Base-by-base conservation (phyloP, 2,329 filamentous ascomycete genomes). In the Epicoccum nigrum region DNA sequence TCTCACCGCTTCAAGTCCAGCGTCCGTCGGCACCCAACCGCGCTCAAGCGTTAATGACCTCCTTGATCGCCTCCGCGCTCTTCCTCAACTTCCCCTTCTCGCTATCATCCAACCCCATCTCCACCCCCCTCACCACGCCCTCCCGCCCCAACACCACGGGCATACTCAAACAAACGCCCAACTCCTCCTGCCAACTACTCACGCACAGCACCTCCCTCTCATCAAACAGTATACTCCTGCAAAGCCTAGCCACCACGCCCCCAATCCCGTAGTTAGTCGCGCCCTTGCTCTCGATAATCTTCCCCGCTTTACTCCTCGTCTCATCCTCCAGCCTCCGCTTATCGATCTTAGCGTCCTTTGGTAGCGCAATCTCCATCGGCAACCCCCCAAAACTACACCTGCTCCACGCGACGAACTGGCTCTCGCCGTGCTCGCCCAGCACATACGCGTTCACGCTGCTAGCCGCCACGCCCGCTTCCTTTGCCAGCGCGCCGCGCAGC, bases 241-340 rank as follows among this genome's bases (percentile, higher is more conserved):
- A 63, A 2, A 64, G 44, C 44, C 53, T 56, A 3, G 60, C 60
- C 2, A 50, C 54, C 1, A 64, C 61, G 4, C 56, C 61, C 0
- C 61, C 61, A 17, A 64, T 64, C 0, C 61, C 61, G 17, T 58
- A 63, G 19, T 64, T 63, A 0, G 61, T 64, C 1, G 56, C 56
- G 6, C 61, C 61, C 20, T 64, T 64, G 39, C 54, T 61, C 13
- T 58, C 46, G 6, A 61, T 63, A 4, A 64, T 61, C 13, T 13
- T 45, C 0, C 52, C 43, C 0, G 61, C 61, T 34, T 63, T 64
- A 2, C 58, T 58, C 28, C 52, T 61, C 3, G 53, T 57, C 7
- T 58, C 58, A 0, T 59, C 45, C 0, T 54, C 56, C 28, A 63
- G 54, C 1, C n/a, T 39, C 0, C 44, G n/a, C 4, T 45, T 51